Base-by-base conservation (phyloP, 129 eudicot genomes). In the Deinandra increscens region DNA sequence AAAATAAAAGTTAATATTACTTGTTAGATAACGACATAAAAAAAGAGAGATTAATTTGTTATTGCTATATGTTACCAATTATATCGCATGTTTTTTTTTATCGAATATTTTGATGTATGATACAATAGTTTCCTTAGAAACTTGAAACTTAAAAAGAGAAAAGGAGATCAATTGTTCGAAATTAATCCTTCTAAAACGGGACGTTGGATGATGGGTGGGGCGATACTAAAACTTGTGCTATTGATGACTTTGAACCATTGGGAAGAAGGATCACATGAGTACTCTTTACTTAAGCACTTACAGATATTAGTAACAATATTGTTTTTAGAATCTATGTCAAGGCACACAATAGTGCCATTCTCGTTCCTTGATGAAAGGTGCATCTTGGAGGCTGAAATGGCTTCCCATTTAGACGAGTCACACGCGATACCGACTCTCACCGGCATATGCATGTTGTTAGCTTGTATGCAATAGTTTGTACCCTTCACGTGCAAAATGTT, bases 241-340 rank as follows among this genome's bases (percentile, higher is more conserved):
- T 86, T 72, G 18, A 88, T 74, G 70, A 91, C 72, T 67, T 91
- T 88, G 81, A 91, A 91, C 96, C 98, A 88, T 63, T 86, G 96
- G 19, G 91, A 88, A 11, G 66, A 81, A 17, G 96, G 98, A 61
- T 91, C 96, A 61, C 96, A 88, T 19, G 29, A 31, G 19, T 29
- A 56, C 37, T 77, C 80, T 37, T 45, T 62, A 34, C 74, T 81
- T 82, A 80, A 39, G 62, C 98, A 91, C 41, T 81, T 86, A 73
- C 97, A 91, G 3, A 13, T 66, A 49, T 74, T 79, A 9, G 88
- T 84, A 44, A 79, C 74, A 9, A 82, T 23, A 3, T 9, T 60
- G 38, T 84, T 75, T 66, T 75, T 38, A 4, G 84, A 68, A 62
- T 84, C 83, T 7, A 84, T 70, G 55, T 90, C 97, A 73, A 90